A percentile compares a stretch with the other conserved stretches of the same genome.
Evolutionary conservation across 306 rosid species (phyloP).

Genomic region (Sesbania bispinosa): DNA sequence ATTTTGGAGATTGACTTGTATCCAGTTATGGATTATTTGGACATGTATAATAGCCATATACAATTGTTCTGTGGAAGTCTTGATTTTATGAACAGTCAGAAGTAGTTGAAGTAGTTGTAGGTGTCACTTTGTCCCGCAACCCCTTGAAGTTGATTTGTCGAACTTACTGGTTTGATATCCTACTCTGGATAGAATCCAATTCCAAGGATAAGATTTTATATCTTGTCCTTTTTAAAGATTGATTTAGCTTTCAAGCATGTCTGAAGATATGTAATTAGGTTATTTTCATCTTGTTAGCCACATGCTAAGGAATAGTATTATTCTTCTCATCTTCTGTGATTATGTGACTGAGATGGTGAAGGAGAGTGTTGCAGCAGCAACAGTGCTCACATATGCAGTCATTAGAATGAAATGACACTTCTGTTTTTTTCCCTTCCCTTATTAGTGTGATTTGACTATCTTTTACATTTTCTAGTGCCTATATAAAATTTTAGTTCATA

Average conservation of each 20-base stretch:
- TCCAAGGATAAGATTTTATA: neutral
- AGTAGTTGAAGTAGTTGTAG: neutral
- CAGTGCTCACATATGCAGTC: neutral
- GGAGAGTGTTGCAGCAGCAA: neutral
- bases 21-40: neutral
- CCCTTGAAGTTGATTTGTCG: neutral
- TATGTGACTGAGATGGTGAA: neutral
- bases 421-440: too few species aligned
- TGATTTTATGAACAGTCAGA: neutral
- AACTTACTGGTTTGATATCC: neutral
- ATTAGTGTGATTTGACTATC: neutral
- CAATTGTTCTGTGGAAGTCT: neutral
- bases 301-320: neutral
- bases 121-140: neutral
- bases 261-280: neutral
- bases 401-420: neutral
- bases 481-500: neutral
- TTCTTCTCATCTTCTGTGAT: neutral
- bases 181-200: neutral
- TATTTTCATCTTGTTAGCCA: neutral
- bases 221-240: neutral
- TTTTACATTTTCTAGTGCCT: neutral
- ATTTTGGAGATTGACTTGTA: neutral
- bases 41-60: neutral
- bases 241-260: neutral